Percentiles rank a stretch among this genome's conserved stretches.
phyloP scores from a whole-genome alignment of 331 rosid species.

The Spiraea crenata region DNA sequence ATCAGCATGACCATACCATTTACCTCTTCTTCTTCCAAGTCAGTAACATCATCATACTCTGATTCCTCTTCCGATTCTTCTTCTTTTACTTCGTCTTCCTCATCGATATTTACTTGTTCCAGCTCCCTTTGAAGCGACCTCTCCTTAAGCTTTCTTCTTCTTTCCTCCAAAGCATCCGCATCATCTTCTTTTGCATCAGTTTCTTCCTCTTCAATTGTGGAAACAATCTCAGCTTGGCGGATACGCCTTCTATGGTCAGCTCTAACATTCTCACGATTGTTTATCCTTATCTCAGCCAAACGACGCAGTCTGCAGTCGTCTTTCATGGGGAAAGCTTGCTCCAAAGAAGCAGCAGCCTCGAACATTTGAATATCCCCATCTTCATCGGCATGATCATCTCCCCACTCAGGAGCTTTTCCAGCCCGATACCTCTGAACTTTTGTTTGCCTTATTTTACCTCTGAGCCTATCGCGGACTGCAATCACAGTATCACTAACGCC shows the following conservation, averaged over 20 bases:
- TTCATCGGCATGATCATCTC: constrained; percentile 62
- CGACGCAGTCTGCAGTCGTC: constrained; percentile 85
- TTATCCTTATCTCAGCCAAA: constrained; percentile 72
- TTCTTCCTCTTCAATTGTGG: constrained; percentile 82
- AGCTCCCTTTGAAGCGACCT: constrained; percentile 77
- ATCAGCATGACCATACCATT: constrained; percentile 75
- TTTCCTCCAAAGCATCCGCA: constrained; percentile 73
- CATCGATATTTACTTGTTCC: constrained; percentile 74
- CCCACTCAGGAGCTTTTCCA: constrained; percentile 96
- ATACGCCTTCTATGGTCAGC: constrained; percentile 82
- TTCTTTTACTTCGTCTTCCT: constrained; percentile 76
- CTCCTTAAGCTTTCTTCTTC: constrained; percentile 70
- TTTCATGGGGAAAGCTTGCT: constrained; percentile 67
- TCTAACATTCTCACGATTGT: constrained; percentile 86
- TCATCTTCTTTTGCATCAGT: constrained; percentile 79
- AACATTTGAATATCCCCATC: constrained; percentile 63
- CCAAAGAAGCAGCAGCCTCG: constrained; percentile 55
- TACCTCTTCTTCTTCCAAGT: constrained; percentile 74
- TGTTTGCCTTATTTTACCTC: constrained; percentile 93
- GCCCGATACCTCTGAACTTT: constrained; percentile 95
- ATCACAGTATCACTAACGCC: constrained; percentile 91
- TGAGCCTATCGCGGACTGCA: constrained; percentile 82
- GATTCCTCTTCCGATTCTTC: constrained; percentile 75
- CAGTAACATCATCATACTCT: constrained; percentile 70
- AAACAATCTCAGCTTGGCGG: constrained; percentile 92